phyloP scores from a whole-genome alignment of 1,284 basidiomycete genomes.

The Ceratobasidium sp. region DNA sequence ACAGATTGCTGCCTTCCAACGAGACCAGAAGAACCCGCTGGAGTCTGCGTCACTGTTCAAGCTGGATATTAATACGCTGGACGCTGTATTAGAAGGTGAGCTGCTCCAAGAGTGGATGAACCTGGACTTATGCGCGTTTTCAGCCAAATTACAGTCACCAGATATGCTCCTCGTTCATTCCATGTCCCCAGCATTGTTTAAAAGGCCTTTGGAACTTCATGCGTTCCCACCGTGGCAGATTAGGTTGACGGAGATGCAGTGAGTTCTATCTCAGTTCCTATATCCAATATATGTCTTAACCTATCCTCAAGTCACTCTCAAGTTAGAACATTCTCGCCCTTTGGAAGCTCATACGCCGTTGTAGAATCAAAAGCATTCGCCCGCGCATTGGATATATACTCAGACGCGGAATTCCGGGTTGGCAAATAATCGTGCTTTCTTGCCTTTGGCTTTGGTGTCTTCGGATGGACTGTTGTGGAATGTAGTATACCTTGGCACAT shows the following conservation, averaged over 20 bases:
- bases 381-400: slow-evolving; percentile 42
- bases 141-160: slow-evolving; percentile 42
- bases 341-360: slow-evolving; percentile 26
- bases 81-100: slow-evolving; percentile 41
- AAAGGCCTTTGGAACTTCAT: slow-evolving; percentile 38
- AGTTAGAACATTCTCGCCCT: slow-evolving; percentile 39
- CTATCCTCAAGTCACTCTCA: slow-evolving; percentile 32
- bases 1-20: slow-evolving; percentile 41
- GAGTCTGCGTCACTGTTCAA: slow-evolving; percentile 35
- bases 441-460: background rate
- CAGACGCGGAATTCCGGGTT: slow-evolving; percentile 38
- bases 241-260: slow-evolving; percentile 44
- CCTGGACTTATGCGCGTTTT: slow-evolving; percentile 1
- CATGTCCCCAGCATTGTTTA: slow-evolving; percentile 38
- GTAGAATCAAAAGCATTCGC: slow-evolving; percentile 42
- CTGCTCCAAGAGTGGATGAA: background rate
- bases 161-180: slow-evolving; percentile 44
- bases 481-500: slow-evolving; percentile 18
- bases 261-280: background rate
- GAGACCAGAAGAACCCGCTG: slow-evolving; percentile 23
- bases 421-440: slow-evolving; percentile 27
- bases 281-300: background rate
- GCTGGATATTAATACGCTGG: slow-evolving; percentile 42
- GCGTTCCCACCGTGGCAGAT: slow-evolving; percentile 45
- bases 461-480: slow-evolving; percentile 17